These are phyloP conservation scores for Globisporangium paroecandrum DNA, from an alignment of 352 stramenopile species.

Conservation along the genomic window DNA sequence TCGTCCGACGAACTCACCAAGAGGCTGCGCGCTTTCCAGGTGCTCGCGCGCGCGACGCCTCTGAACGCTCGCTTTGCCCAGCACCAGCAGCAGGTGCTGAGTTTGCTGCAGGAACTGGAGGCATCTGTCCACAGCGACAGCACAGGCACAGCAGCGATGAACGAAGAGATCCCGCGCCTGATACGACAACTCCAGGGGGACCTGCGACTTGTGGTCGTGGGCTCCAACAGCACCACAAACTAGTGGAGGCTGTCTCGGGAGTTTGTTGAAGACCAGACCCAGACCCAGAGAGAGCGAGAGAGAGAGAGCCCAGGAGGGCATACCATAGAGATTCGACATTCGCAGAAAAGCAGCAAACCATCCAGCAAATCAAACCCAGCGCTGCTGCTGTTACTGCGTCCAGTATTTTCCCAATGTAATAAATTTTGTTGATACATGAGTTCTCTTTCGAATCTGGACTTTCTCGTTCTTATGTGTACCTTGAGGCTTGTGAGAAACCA, in stretches of 20 bases:
- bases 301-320: no score
- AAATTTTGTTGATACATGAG: no score
- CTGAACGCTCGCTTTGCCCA: slow-evolving; percentile 36
- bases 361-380: no score
- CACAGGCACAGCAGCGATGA: slow-evolving; percentile 12
- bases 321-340: no score
- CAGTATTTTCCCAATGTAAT: no score
- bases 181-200: slow-evolving; percentile 58
- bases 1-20: slow-evolving; percentile 17
- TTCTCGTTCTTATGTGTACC: no score
- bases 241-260: not conserved
- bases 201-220: slow-evolving; percentile 50
- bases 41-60: slow-evolving; percentile 37
- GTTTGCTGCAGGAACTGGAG: slow-evolving; percentile 27
- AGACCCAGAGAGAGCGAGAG: no score
- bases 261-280: no score
- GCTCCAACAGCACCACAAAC: slow-evolving; percentile 15
- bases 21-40: slow-evolving; percentile 43
- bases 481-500: no score
- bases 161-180: slow-evolving; percentile 36
- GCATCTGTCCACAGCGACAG: slow-evolving; percentile 12
- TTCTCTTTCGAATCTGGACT: no score
- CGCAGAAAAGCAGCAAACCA: no score
- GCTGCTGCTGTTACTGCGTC: no score
- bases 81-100: slow-evolving; percentile 28